Conservation (phyloP, 768 basidiomycete species). For the Podaxis sp. region DNA sequence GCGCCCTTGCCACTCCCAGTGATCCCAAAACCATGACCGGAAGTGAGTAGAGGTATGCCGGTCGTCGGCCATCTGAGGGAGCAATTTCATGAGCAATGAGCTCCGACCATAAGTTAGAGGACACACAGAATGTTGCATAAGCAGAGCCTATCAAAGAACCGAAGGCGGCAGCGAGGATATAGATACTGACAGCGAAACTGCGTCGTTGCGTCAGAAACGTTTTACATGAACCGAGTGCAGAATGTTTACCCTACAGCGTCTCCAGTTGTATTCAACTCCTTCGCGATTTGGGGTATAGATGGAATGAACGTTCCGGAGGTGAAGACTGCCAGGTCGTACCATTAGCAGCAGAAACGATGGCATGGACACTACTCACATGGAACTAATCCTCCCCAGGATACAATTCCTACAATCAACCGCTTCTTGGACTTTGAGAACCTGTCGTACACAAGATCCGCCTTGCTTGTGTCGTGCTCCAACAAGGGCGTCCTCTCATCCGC, state of each 20-base stretch:
- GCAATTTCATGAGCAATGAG: neutral
- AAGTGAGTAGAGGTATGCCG: conserved; percentile 58
- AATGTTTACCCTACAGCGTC: conserved; percentile 52
- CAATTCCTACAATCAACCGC: conserved; percentile 50
- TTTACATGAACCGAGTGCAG: conserved; percentile 1
- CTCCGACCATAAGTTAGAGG: neutral
- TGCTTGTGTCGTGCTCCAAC: conserved; percentile 20
- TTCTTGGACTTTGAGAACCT: conserved; percentile 56
- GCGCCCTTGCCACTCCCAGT: conserved; percentile 54
- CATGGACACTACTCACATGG: conserved; percentile 41
- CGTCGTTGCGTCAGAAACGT: neutral
- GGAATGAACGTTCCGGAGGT: conserved; percentile 71
- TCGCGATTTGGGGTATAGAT: conserved; percentile 70
- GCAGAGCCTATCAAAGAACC: conserved; percentile 34
- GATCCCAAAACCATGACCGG: conserved; percentile 62
- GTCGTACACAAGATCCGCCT: conserved; percentile 44
- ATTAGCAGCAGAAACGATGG: neutral
- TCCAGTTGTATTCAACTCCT: conserved; percentile 58
- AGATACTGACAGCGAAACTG: conserved; percentile 38
- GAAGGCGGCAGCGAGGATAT: conserved; percentile 33
- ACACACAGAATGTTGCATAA: conserved; percentile 40
- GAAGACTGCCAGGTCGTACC: conserved; percentile 47
- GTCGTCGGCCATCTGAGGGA: conserved; percentile 61
- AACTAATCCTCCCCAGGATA: conserved; percentile 62
- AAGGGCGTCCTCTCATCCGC: conserved; percentile 27